Conservation (phyloP, 768 basidiomycete species). For the Pleurotus giganteus region DNA sequence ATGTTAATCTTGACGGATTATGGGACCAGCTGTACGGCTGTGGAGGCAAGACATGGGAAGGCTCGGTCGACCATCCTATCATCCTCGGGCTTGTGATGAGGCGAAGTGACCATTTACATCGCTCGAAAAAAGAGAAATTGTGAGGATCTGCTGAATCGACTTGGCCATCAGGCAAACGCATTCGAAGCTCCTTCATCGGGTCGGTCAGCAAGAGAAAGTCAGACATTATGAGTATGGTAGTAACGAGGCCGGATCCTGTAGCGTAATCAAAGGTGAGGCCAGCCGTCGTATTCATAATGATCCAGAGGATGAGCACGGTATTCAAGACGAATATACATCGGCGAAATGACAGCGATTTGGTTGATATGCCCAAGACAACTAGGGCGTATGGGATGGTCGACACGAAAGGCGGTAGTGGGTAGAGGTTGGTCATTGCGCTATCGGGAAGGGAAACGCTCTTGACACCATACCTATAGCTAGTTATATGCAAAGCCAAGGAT, state of each 20-base stretch:
- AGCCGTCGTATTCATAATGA: not conserved
- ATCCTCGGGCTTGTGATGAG: conserved; percentile 3
- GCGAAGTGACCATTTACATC: not conserved
- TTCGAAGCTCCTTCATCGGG: not conserved
- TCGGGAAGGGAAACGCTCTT: no score
- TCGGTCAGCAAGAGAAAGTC: not conserved
- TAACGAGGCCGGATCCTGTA: not conserved
- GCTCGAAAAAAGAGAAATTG: not conserved
- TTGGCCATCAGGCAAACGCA: not conserved
- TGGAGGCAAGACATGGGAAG: not conserved
- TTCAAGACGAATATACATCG: not conserved
- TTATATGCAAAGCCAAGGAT: no score
- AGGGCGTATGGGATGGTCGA: not conserved
- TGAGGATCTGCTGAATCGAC: not conserved
- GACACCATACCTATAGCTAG: no score
- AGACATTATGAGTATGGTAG: not conserved
- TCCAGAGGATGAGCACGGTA: not conserved
- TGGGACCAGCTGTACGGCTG: not conserved
- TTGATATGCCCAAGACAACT: not conserved
- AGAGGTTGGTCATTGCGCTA: not conserved
- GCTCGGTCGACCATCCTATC: not conserved
- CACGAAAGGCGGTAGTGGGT: not conserved
- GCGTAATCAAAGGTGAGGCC: not conserved
- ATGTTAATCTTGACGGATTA: not conserved
- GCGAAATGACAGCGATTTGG: not conserved